Evolutionary conservation across 1,284 basidiomycete genomes (phyloP), one percentile per base, ranked within the genome.

Genomic region (Vanrija sp.): DNA sequence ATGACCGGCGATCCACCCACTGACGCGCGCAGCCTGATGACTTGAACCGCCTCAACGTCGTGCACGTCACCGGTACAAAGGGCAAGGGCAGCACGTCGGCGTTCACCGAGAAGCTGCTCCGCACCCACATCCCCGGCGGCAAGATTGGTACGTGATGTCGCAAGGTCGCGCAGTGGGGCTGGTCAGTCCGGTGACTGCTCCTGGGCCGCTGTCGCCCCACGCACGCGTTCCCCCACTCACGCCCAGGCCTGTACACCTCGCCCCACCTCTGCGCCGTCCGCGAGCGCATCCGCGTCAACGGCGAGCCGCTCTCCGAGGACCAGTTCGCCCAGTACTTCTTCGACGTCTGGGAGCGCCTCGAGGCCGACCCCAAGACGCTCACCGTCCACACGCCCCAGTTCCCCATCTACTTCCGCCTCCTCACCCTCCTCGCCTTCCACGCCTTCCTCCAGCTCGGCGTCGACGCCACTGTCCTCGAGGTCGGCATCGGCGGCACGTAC

Each of bases 41-140:
- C 63, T 80, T 99, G 49, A 94, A 98, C 73, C 77, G 78, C 45
- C 80, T 98, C 59, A 96, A 98, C 73, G 91, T 94, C 51, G 83
- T 98, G 31, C 96, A 99, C 78, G 86, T 99, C 67, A 95, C 96
- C 14, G 96, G 96, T 3, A 99, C 96, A 5, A 99, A 99, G 77
- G 96, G 96, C 43, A 99, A 99, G 73, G 96, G 96, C 3, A 98
- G 93, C 3, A 96, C 96, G 0, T 91, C 89, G 54, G 95, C 96
- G 2, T 98, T 98, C 66, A 82, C 83, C 3, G 85, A 90, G 59
- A 61, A 69, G 9, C 68, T 75, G 19, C 59, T 75, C 24, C 57
- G 75, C 48, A 55, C 62, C 6, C 66, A 70, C 56, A 47, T 73
- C 31, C 54, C 70, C 36, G 45, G 44, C 19, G 62, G 65, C 41